Evolutionary conservation across 2,329 filamentous ascomycete genomes (phyloP), one percentile per base, ranked within the genome.

Genomic region (Clonostachys chloroleuca): DNA sequence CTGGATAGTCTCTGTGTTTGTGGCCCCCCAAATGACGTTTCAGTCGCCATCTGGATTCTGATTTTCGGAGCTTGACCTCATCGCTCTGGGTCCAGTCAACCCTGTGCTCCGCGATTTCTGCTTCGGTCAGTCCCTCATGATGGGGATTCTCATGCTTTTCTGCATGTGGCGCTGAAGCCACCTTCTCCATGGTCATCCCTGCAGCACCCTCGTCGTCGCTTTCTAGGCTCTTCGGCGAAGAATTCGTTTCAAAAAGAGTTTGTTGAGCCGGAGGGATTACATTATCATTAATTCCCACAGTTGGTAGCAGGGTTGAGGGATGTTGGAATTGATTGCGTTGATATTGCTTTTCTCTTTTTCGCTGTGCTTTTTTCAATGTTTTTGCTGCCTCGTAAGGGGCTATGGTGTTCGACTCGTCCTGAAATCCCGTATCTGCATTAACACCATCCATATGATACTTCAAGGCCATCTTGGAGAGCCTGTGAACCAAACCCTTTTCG

Each of bases 11-110:
- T 36, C 50, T 53, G 49, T 56, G 52, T 39, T 51, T 47, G 34
- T 16, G 44, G 42, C 13, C 40, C 47, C 63, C 67, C 17, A 73
- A 59, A 46, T 65, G 67, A 5, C 66, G 65, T 56, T 66, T 70
- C 46, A 82, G 57, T 14, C 67, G 68, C 73, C 76, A 78, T 42
- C 71, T 68, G 1, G 77, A 78, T 36, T 77, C 74, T 37, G 65
- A 65, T 54, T 69, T 76, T 42, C 65, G 60, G 44, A 77, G 56
- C 52, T 67, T 47, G 47, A 30, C 9, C 24, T 81, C 75, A 51
- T 82, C 79, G 54, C 70, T 75, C 57, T 83, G 79, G 33, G 76
- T 75, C 80, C 80, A 84, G 59, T 83, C 78, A 47, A 75, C 73
- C 34, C 72, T 66, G 53, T 70, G 67, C 47, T 67, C 54, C 13